phyloP scores from a whole-genome alignment of 164 flowering plant genomes.

The Liquidambar formosana region DNA sequence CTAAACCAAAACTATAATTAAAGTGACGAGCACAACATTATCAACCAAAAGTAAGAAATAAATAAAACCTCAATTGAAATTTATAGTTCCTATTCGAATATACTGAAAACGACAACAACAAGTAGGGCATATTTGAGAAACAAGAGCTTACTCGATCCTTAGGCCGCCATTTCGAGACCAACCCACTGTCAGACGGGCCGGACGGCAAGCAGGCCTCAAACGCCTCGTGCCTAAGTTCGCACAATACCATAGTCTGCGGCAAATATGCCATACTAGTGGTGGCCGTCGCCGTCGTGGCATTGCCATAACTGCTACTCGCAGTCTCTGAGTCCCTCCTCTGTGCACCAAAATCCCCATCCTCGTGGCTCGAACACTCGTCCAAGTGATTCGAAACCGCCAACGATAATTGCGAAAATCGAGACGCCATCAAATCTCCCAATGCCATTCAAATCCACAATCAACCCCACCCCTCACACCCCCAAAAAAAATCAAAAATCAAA shows the following conservation, averaged over 20 bases:
- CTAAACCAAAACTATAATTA: background rate
- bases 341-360: constrained; percentile 28
- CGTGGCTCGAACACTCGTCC: constrained; percentile 47
- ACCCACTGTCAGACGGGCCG: constrained; percentile 74
- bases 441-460: constrained; percentile 68
- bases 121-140: background rate
- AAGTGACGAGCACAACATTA: background rate
- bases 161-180: constrained; percentile 89
- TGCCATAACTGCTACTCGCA: constrained; percentile 48
- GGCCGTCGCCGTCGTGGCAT: constrained; percentile 21
- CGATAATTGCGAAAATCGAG: constrained; percentile 71
- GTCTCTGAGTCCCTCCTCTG: constrained; percentile 56
- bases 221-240: constrained; percentile 80
- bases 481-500: background rate
- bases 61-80: background rate
- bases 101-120: background rate
- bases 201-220: constrained; percentile 66
- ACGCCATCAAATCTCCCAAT: constrained; percentile 94
- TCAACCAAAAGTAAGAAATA: background rate
- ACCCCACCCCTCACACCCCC: background rate
- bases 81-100: background rate
- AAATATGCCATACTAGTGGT: constrained; percentile 76
- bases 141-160: constrained; percentile 69
- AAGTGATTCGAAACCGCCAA: constrained; percentile 52
- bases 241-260: constrained; percentile 69